Conservation (phyloP, 1,139 yeast species). For the Debaryomyces nepalensis region DNA sequence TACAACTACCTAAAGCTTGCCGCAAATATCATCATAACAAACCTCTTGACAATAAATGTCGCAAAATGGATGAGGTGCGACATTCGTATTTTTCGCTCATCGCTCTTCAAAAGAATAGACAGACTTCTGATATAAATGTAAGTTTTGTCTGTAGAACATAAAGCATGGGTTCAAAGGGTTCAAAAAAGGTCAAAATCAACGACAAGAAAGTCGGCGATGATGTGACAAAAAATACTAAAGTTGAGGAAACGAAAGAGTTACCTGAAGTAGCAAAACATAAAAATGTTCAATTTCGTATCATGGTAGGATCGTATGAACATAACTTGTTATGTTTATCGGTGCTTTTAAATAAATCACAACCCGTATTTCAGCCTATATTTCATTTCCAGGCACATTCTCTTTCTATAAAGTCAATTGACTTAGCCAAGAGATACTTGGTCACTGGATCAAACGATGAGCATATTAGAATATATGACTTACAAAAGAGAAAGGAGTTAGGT, state of each 20-base stretch:
- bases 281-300: constrained; percentile 62
- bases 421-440: constrained; percentile 82
- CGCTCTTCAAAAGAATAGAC: constrained; percentile 9
- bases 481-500: constrained; percentile 92
- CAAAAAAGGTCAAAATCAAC: constrained; percentile 4
- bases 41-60: constrained; percentile 15
- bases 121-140: no score
- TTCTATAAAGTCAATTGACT: constrained; percentile 82
- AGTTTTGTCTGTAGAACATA: neutral
- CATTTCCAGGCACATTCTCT: constrained; percentile 94
- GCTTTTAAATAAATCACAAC: constrained; percentile 43
- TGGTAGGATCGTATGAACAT: constrained; percentile 96
- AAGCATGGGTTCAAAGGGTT: constrained; percentile 5
- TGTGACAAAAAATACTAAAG: neutral
- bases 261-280: neutral
- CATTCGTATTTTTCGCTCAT: constrained; percentile 14
- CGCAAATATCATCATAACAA: constrained; percentile 14
- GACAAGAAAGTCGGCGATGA: neutral
- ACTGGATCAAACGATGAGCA: constrained; percentile 98
- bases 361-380: constrained; percentile 88
- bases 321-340: constrained; percentile 83
- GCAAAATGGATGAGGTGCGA: constrained; percentile 9
- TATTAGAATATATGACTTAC: constrained; percentile 90
- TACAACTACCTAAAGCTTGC: constrained; percentile 7
- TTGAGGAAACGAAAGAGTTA: constrained; percentile 3